These are phyloP conservation scores for Candida smagusa DNA, from an alignment of 1,139 yeast species.

Conservation along the genomic window DNA sequence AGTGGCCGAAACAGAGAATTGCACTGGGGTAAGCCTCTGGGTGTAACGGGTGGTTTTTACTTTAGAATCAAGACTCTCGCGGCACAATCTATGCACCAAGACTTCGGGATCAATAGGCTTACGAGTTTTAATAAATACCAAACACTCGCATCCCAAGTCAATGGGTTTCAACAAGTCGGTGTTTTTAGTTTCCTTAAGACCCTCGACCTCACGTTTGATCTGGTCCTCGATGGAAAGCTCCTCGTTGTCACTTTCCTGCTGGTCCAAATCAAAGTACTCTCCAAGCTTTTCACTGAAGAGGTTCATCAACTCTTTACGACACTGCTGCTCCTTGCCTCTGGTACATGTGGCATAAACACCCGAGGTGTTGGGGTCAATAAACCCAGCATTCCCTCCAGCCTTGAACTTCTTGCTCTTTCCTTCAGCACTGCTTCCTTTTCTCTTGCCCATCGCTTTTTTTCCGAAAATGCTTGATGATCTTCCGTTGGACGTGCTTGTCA, in stretches of 20 bases:
- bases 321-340: conserved; percentile 71
- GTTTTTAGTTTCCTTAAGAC: conserved; percentile 41
- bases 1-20: conserved; percentile 70
- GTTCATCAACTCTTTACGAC: conserved; percentile 67
- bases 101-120: conserved; percentile 75
- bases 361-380: conserved; percentile 73
- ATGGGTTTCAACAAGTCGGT: conserved; percentile 57
- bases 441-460: conserved; percentile 29
- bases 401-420: conserved; percentile 42
- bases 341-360: conserved; percentile 87
- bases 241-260: conserved; percentile 25
- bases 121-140: conserved; percentile 75
- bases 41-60: conserved; percentile 65
- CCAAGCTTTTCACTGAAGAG: conserved; percentile 56
- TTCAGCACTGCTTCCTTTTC: conserved; percentile 21
- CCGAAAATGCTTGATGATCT: not conserved
- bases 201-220: conserved; percentile 64
- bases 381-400: conserved; percentile 30
- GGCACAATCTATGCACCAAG: conserved; percentile 61
- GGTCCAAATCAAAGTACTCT: conserved; percentile 46
- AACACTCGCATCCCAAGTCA: conserved; percentile 79
- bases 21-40: conserved; percentile 78
- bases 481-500: conserved; percentile 5
- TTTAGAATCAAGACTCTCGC: conserved; percentile 51
- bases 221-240: conserved; percentile 70